Base-by-base conservation (phyloP, 306 rosid genomes). In the Quercus dentata region DNA sequence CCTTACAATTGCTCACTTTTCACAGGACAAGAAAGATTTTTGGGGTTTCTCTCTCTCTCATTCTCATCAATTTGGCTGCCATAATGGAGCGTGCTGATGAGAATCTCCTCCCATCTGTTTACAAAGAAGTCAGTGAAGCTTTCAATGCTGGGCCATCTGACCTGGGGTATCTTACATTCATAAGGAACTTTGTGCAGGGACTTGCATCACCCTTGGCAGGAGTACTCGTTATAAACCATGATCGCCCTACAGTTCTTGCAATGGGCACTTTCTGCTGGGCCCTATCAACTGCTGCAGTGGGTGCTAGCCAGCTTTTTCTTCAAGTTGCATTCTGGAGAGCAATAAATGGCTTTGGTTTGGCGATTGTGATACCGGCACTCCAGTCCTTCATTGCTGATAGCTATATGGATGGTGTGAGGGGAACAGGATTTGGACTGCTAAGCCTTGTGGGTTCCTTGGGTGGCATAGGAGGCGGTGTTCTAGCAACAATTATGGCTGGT, bases 301-400 rank as follows among this genome's bases (percentile, higher is more conserved):
- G 87, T 20, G 87, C 78, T 25, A 89, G 98, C 85, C 86, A 71
- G 7, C 74, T 80, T 20, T 93, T 95, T 77, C 30, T 71, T 67
- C 96, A 91, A 82, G 98, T 86, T 74, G 96, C 97, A 23, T 85
- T 95, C 74, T 95, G 99, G 99, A 90, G 98, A 79, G 97, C 94
- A 56, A 74, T 93, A 64, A 95, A 95, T 77, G 99, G 98, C 20
- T 89, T 95, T 64, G 99, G 99, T 46, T 84, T 95, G 86, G 99
- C 99, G 1, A 93, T 95, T 83, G 99, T 93, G 63, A 95, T 95
- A 79, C 99, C 99, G 9, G 97, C 99, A 30, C 95, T 95, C 35
- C 99, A 95, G 82, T 93, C 98, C 28, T 95, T 95, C 82, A 89
- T 95, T 75, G 99, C 99, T 54, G 99, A 95, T 80, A 92, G 96